These are phyloP conservation scores for Fraxinus xanthoxyloides DNA, from an alignment of 305 asterid species.

Conservation along the genomic window DNA sequence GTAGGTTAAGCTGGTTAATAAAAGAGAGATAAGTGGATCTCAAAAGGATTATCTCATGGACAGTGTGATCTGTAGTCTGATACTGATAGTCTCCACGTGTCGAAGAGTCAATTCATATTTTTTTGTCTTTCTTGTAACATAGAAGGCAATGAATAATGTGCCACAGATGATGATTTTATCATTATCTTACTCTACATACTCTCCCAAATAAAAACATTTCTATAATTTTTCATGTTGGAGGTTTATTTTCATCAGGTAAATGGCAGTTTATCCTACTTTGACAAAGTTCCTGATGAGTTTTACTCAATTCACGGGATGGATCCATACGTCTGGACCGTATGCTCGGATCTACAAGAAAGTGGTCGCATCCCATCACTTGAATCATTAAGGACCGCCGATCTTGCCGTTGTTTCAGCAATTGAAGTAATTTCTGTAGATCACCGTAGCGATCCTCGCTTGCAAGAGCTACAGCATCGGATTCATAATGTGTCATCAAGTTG, in stretches of 20 bases:
- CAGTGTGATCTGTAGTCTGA: background rate
- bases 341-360: conserved; percentile 83
- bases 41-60: background rate
- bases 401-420: conserved; percentile 48
- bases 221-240: conserved; percentile 13
- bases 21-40: conserved; percentile 4
- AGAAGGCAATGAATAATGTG: background rate
- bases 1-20: conserved; percentile 15
- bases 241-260: conserved; percentile 61
- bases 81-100: background rate
- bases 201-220: background rate
- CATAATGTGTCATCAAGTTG: conserved; percentile 59
- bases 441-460: conserved; percentile 73
- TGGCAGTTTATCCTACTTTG: conserved; percentile 87
- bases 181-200: conserved; percentile 1
- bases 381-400: conserved; percentile 68
- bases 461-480: conserved; percentile 73
- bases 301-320: conserved; percentile 89
- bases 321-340: conserved; percentile 91
- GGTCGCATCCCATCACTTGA: conserved; percentile 89
- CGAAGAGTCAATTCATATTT: background rate
- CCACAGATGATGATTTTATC: background rate
- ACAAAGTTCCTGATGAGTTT: conserved; percentile 83
- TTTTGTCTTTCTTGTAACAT: background rate
- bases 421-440: conserved; percentile 83